Evolutionary conservation across 495 filamentous ascomycete genomes (phyloP).

Genomic region (Ramalina intermedia): DNA sequence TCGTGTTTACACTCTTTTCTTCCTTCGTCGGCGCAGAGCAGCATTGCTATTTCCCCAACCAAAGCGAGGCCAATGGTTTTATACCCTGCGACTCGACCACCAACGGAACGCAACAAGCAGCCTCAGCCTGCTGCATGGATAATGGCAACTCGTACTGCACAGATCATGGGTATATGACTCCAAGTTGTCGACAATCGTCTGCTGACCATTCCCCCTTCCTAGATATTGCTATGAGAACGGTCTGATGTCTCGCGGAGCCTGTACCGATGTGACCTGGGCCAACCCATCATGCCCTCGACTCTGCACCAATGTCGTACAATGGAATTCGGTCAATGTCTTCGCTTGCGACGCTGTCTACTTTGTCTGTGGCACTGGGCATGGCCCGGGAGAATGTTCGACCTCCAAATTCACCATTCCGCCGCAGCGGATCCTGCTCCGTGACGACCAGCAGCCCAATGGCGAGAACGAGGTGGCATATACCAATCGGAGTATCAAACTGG

Average conservation of each 20-base stretch:
- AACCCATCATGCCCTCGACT: not conserved
- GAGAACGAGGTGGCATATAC: not conserved
- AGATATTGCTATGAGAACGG: not conserved
- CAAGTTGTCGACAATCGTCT: not conserved
- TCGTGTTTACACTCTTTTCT: not conserved
- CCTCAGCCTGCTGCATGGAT: conserved; percentile 1
- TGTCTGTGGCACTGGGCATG: not conserved
- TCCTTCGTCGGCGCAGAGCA: not conserved
- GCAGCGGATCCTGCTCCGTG: not conserved
- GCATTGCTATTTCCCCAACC: conserved; percentile 1
- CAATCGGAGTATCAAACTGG: not conserved
- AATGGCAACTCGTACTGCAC: not conserved
- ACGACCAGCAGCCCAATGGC: not conserved
- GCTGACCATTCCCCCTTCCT: not conserved
- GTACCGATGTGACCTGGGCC: not conserved
- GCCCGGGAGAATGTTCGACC: not conserved
- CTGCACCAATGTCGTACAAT: not conserved
- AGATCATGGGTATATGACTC: not conserved
- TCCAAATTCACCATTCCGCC: not conserved
- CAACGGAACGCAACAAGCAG: conserved; percentile 1
- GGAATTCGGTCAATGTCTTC: not conserved
- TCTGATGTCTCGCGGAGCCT: not conserved
- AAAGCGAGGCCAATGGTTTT: not conserved
- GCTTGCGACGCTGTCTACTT: not conserved
- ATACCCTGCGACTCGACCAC: not conserved